Conservation (phyloP, 495 filamentous ascomycete genomes). For the Penicillium arizonense region DNA sequence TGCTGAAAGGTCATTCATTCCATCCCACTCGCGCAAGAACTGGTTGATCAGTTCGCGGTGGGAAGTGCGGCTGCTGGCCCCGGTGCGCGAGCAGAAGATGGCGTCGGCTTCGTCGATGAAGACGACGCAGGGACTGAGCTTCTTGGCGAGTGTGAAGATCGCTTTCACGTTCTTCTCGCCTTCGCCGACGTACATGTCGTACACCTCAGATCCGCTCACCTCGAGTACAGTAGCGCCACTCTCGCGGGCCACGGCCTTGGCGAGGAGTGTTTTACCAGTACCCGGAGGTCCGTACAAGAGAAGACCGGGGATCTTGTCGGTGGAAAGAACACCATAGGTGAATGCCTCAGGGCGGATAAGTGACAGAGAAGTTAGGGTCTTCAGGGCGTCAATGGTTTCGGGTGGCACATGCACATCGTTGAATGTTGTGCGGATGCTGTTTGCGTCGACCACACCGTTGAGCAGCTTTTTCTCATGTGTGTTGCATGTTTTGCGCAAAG, state of each 20-base stretch:
- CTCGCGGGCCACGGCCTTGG: conserved; percentile 94
- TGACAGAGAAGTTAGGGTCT: conserved; percentile 85
- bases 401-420: conserved; percentile 75
- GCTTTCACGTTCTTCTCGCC: conserved; percentile 96
- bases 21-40: conserved; percentile 97
- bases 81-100: conserved; percentile 73
- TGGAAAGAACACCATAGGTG: conserved; percentile 89
- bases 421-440: conserved; percentile 83
- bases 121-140: conserved; percentile 88
- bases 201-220: conserved; percentile 73
- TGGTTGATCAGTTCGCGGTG: conserved; percentile 96
- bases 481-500: conserved; percentile 57
- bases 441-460: conserved; percentile 75
- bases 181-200: conserved; percentile 95
- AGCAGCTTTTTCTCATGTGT: conserved; percentile 80
- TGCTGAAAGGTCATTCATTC: conserved; percentile 78
- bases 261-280: conserved; percentile 92
- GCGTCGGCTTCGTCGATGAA: conserved; percentile 98
- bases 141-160: conserved; percentile 87
- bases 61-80: conserved; percentile 52
- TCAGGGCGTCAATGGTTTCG: conserved; percentile 84
- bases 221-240: conserved; percentile 83
- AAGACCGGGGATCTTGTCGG: conserved; percentile 84
- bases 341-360: conserved; percentile 91
- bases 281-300: conserved; percentile 94